A percentile compares a stretch with the other conserved stretches of the same genome.
Conservation (phyloP, 352 stramenopile species). For the Phytophthora podocarpi region DNA sequence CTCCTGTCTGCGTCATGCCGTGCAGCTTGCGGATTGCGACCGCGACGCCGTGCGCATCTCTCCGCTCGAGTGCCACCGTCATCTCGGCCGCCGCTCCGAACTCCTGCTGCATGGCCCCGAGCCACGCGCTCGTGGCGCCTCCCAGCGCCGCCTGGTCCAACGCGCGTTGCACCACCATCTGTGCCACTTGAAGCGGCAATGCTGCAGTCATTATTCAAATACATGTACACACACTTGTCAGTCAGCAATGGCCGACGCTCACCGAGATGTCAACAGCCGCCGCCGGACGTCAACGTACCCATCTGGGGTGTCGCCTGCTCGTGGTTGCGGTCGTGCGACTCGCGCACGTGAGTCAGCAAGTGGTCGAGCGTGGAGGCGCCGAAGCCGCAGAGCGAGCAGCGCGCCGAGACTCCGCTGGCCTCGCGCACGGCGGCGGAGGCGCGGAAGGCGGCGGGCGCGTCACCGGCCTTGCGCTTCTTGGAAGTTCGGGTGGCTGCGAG, state of each 20-base stretch:
- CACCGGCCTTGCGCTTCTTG: conserved; percentile 68
- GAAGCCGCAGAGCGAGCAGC: conserved; percentile 54
- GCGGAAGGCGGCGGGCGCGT: conserved; percentile 24
- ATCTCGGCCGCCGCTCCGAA: conserved; percentile 44
- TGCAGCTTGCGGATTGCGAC: conserved; percentile 45
- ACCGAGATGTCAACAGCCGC: conserved; percentile 16
- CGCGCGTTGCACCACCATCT: conserved; percentile 60
- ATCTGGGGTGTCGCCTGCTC: conserved; percentile 38
- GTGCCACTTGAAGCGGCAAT: conserved; percentile 57
- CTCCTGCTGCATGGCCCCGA: conserved; percentile 57
- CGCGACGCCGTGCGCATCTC: conserved; percentile 45
- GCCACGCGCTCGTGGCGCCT: conserved; percentile 55
- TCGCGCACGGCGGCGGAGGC: conserved; percentile 10
- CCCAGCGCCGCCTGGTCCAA: conserved; percentile 55
- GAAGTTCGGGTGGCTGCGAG: conserved; percentile 1
- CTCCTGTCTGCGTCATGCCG: conserved; percentile 27
- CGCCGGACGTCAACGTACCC: conserved; percentile 42
- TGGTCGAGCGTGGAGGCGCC: conserved; percentile 50
- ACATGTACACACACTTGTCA: conserved; percentile 1
- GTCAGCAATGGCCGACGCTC: not conserved
- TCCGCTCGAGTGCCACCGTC: conserved; percentile 41
- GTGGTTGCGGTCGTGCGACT: conserved; percentile 33
- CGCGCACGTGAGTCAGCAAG: conserved; percentile 54
- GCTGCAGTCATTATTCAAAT: conserved; percentile 37
- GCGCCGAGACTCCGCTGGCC: conserved; percentile 12